Conservation (phyloP, 441 rosid genomes). For the Gossypium schwendimanii region DNA sequence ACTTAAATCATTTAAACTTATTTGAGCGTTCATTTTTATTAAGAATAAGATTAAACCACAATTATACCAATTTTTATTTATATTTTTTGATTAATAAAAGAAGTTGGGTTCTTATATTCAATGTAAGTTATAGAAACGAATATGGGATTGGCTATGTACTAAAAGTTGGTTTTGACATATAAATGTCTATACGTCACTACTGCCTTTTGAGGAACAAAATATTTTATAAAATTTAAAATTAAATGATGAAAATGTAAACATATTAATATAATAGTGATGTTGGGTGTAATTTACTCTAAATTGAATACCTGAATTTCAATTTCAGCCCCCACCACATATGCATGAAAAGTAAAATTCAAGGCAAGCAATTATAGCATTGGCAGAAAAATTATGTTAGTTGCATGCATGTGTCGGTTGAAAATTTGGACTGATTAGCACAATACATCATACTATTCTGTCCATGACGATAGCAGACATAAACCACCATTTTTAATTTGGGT, state of each 20-base stretch:
- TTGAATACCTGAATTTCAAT: background rate
- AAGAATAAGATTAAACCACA: too few relatives aligned
- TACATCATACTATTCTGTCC: background rate
- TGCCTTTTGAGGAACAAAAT: too few relatives aligned
- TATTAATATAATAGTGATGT: background rate
- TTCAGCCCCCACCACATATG: background rate
- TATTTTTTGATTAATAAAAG: too few relatives aligned
- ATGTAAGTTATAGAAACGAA: too few relatives aligned
- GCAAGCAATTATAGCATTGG: background rate
- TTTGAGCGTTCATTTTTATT: too few relatives aligned
- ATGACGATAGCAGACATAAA: background rate
- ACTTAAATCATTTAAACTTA: too few relatives aligned
- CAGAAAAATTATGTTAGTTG: background rate
- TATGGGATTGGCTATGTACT: too few relatives aligned
- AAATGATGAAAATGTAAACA: background rate
- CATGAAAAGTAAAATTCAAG: background rate
- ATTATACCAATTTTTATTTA: too few relatives aligned
- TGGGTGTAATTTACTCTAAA: background rate
- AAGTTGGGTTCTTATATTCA: too few relatives aligned
- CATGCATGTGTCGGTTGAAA: background rate
- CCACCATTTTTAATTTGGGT: background rate
- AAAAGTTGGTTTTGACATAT: too few relatives aligned
- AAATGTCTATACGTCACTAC: too few relatives aligned
- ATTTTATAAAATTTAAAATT: background rate
- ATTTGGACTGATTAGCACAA: background rate